Conservation (phyloP, 257 asterid genomes). For the Salvia rosmarinus region DNA sequence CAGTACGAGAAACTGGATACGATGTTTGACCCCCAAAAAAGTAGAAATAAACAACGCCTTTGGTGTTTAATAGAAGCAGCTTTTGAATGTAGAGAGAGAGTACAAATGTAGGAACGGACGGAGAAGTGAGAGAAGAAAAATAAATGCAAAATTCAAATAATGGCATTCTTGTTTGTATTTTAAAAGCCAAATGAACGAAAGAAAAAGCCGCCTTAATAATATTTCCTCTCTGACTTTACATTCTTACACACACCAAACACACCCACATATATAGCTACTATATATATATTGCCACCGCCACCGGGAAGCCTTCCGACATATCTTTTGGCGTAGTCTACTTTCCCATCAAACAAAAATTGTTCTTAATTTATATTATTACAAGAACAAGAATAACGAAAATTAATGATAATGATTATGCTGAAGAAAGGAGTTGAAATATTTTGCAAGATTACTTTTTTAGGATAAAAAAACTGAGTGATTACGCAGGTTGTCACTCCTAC, state of each 20-base stretch:
- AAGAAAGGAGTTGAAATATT: constrained; percentile 16
- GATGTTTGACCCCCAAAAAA: constrained; percentile 25
- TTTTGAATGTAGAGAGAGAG: constrained; percentile 36
- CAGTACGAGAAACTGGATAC: constrained; percentile 30
- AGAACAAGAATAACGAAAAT: constrained; percentile 13
- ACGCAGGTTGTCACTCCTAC: constrained; percentile 26
- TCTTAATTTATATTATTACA: not conserved
- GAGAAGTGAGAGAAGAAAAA: constrained; percentile 12
- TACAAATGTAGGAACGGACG: constrained; percentile 24
- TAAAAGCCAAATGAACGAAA: constrained; percentile 35
- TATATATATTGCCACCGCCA: not conserved
- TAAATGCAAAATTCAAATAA: constrained; percentile 34
- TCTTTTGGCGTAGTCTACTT: constrained; percentile 16
- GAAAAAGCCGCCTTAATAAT: constrained; percentile 35
- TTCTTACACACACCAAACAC: not conserved
- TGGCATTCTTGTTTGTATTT: constrained; percentile 45
- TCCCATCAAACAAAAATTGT: constrained; percentile 4
- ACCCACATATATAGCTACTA: not conserved
- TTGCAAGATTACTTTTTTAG: not conserved
- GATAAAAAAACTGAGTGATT: constrained; percentile 28
- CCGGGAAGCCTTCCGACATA: constrained; percentile 5
- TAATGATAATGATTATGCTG: constrained; percentile 2
- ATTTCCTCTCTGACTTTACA: not conserved
- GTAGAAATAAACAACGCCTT: constrained; percentile 18
- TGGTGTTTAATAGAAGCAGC: constrained; percentile 40